These are phyloP conservation scores for Zoysia japonica DNA, from an alignment of 176 grass and related monocot genomes.

Conservation along the genomic window DNA sequence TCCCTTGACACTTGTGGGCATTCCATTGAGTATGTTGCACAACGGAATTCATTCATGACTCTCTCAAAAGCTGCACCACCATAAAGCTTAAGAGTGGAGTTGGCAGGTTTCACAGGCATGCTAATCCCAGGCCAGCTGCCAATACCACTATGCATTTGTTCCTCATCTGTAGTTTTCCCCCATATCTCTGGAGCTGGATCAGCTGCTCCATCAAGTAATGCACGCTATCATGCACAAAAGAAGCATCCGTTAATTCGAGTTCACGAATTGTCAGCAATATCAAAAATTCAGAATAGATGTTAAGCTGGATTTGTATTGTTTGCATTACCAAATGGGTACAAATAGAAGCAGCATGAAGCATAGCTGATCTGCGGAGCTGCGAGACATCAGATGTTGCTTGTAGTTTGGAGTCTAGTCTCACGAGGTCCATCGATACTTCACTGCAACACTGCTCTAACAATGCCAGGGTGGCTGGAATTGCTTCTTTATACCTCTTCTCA, in stretches of 20 bases:
- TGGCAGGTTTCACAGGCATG: slow-evolving; percentile 65
- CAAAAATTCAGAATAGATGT: slow-evolving; percentile 4
- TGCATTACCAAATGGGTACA: slow-evolving; percentile 82
- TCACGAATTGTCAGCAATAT: not conserved
- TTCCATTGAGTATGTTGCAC: slow-evolving; percentile 89
- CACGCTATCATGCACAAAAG: slow-evolving; percentile 42
- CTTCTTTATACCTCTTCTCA: slow-evolving; percentile 95
- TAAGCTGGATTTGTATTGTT: slow-evolving; percentile 1
- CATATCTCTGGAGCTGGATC: slow-evolving; percentile 94
- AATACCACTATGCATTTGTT: slow-evolving; percentile 86
- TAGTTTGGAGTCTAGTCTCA: slow-evolving; percentile 74
- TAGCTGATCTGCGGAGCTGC: slow-evolving; percentile 79
- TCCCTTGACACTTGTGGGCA: slow-evolving; percentile 93
- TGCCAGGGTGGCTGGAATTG: slow-evolving; percentile 85
- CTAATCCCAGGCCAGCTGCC: slow-evolving; percentile 86
- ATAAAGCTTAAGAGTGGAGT: slow-evolving; percentile 81
- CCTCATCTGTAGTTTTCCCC: slow-evolving; percentile 91
- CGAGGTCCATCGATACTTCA: slow-evolving; percentile 78
- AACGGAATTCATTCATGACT: slow-evolving; percentile 92
- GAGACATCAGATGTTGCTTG: slow-evolving; percentile 87
- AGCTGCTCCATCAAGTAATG: slow-evolving; percentile 89
- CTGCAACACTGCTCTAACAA: slow-evolving; percentile 83
- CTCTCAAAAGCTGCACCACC: slow-evolving; percentile 98
- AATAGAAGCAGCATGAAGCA: slow-evolving; percentile 88
- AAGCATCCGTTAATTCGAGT: slow-evolving; percentile 18